Evolutionary conservation across 495 filamentous ascomycete species (phyloP), one percentile per base, ranked within the genome.

Genomic region (Hyaloscypha finlandica): DNA sequence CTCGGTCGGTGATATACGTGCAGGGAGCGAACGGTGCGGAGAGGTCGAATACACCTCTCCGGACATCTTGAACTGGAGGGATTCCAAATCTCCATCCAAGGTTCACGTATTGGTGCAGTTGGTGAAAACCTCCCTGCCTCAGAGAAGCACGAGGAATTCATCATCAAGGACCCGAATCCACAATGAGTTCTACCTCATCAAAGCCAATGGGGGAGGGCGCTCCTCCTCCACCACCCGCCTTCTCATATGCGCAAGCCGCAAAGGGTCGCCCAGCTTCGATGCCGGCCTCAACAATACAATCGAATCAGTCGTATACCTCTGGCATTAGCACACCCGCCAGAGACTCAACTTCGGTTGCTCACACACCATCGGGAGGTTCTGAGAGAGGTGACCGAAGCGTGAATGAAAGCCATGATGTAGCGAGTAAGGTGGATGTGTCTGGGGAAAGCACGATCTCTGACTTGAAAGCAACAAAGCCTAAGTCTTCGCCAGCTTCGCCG

Each of bases 241-340:
- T 97, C 78, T 97, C 95, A 52, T 99, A 99, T 79, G 94, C 94
- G 65, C 93, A 97, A 82, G 94, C 94, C 74, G 95, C 94, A 32
- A 93, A 92, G 78, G 91, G 92, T 71, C 82, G 86, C 65, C 78
- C 86, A 63, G 70, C 82, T 33, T 65, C 78, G 32, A 68, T 73
- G 53, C 66, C 68, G 54, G 31, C 64, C 25, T 67, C 67, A 19
- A 56, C 64, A n/a, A 37, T 61, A 35, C 68, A 70, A 20, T 66
- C 68, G 33, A 65, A 63, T 59, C 70, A 76, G 69, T 59, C 72
- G 56, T 75, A 71, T 64, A 73, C 74, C 65, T 73, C 69, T 33
- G 70, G 79, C 51, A 70, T 81, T 72, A 77, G 78, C 73, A 68
- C 77, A 51, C 68, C 73, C 4, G 63, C 61, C 3, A 72, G 68